Base-by-base conservation (phyloP, 2,329 filamentous ascomycete genomes). In the Neopestalotiopsis rosae region DNA sequence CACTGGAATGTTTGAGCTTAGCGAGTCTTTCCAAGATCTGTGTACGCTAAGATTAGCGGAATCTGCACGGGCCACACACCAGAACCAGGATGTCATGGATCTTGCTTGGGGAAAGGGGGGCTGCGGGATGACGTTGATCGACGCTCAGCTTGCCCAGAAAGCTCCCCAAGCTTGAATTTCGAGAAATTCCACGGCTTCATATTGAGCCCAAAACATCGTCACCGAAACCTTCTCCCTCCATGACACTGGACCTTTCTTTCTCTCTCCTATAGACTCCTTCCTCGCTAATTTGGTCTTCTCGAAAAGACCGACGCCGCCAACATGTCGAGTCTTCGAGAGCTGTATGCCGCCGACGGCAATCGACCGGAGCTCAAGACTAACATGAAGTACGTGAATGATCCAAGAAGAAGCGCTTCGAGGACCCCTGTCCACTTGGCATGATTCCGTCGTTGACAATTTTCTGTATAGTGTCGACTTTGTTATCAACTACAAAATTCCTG, bases 401-500 rank as follows among this genome's bases (percentile, higher is more conserved):
- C 30, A 30, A 9, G 17, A 9, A 34, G n/a, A 14, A 62, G 34
- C 34, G 12, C 9, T 40, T 6, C 38, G 17, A 14, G 14, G 6
- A 3, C 34, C 28, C 28, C 24, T 32, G 14, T 63, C 20, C 14
- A 20, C 30, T 3, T 42, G n/a, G 9, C 12, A 6, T 38, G 58
- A n/a, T 20, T 38, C 28, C 34, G 20, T n/a, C 20, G 66, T 67
- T 67, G 65, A 67, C 69, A 73, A 24, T 71, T 57, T 32, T 14
- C 67, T 57, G 52, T 30, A 68, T 75, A 88, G 93, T 67, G 93
- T 97, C 70, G 95, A 98, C 84, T 98, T 94, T 85, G 94, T 97
- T 68, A 88, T 98, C 71, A 89, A 90, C 76, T 97, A 93, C 81
- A 86, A 91, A 69, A 91, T 95, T 76, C 87, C 90, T 32, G 84